phyloP scores from a whole-genome alignment of 2,329 filamentous ascomycete species.

The Fusarium concolor region DNA sequence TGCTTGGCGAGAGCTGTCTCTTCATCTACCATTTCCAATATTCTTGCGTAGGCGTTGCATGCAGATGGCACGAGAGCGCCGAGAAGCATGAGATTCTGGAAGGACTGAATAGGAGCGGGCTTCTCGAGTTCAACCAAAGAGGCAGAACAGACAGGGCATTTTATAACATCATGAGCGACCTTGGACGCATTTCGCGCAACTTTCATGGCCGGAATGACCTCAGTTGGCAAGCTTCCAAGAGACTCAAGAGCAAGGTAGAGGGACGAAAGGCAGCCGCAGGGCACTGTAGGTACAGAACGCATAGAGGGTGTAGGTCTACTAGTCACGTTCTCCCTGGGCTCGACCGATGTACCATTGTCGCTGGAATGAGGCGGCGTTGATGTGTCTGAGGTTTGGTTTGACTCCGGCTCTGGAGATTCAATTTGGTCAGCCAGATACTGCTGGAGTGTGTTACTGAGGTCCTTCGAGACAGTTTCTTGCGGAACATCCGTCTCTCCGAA shows the following conservation, averaged over 20 bases:
- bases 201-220: slow-evolving; percentile 60
- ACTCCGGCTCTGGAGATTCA: slow-evolving; percentile 22
- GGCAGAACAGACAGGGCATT: slow-evolving; percentile 63
- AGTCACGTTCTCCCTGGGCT: slow-evolving; percentile 28
- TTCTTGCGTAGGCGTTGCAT: slow-evolving; percentile 66
- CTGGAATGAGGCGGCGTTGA: slow-evolving; percentile 41
- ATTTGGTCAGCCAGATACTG: slow-evolving; percentile 43
- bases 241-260: slow-evolving; percentile 64
- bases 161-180: slow-evolving; percentile 63
- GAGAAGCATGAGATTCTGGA: slow-evolving; percentile 70
- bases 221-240: slow-evolving; percentile 59
- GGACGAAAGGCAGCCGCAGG: slow-evolving; percentile 62
- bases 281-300: slow-evolving; percentile 46
- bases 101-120: slow-evolving; percentile 59
- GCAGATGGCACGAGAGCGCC: slow-evolving; percentile 68
- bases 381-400: slow-evolving; percentile 27
- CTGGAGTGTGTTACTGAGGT: slow-evolving; percentile 46
- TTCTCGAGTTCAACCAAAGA: slow-evolving; percentile 50
- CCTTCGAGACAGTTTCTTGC: slow-evolving; percentile 46
- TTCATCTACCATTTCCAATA: slow-evolving; percentile 66
- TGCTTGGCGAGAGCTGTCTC: slow-evolving; percentile 59
- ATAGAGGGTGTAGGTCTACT: slow-evolving; percentile 16
- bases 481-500: slow-evolving; percentile 49
- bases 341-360: slow-evolving; percentile 37
- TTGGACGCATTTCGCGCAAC: slow-evolving; percentile 61